Percentiles rank a stretch among this genome's conserved stretches.
These are phyloP conservation scores for Puccinellia tenuiflora DNA, from an alignment of 176 grass and related monocot species.

Conservation along the genomic window DNA sequence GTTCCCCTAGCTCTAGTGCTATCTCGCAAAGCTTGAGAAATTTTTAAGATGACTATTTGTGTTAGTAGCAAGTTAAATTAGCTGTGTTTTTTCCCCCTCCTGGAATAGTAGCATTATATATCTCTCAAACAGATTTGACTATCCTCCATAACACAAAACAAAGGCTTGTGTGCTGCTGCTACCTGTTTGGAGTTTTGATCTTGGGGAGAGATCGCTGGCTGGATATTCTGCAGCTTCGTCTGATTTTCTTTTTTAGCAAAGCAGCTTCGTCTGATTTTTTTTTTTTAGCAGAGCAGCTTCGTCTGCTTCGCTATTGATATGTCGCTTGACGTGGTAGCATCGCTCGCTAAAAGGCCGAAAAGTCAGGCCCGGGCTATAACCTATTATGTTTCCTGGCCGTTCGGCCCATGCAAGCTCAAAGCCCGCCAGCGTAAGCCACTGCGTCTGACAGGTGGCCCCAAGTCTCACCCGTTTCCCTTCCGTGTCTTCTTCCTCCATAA, in stretches of 20 bases:
- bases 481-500: background rate
- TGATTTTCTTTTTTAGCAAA: background rate
- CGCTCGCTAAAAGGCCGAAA: too few relatives aligned
- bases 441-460: background rate
- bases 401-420: background rate
- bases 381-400: too few relatives aligned
- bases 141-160: slow-evolving; percentile 20
- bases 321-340: too few relatives aligned
- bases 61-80: slow-evolving; percentile 30
- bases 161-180: background rate
- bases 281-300: too few relatives aligned
- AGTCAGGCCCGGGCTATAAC: too few relatives aligned
- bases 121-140: background rate
- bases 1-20: background rate
- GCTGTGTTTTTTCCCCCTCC: slow-evolving; percentile 4
- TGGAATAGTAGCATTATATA: slow-evolving; percentile 12
- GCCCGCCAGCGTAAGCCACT: too few relatives aligned
- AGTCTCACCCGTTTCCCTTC: background rate
- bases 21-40: slow-evolving; percentile 19
- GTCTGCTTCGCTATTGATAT: too few relatives aligned
- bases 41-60: background rate
- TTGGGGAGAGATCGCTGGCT: background rate
- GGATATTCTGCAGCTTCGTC: background rate
- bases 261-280: too few relatives aligned
- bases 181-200: background rate